These are phyloP conservation scores for Skeletonema costatum DNA, from an alignment of 108 stramenopile genomes.

Conservation along the genomic window DNA sequence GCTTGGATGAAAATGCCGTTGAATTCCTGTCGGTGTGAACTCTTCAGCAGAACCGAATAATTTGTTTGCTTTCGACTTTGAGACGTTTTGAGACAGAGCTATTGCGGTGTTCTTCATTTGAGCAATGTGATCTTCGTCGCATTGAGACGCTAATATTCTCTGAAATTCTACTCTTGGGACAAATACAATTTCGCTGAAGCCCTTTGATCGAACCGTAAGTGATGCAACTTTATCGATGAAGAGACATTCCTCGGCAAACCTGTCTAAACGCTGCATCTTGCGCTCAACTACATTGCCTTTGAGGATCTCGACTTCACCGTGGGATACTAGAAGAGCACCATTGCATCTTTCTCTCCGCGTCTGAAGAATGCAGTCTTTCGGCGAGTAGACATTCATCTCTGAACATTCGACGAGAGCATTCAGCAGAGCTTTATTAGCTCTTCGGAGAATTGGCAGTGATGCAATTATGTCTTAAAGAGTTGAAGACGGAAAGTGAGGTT, in stretches of 20 bases:
- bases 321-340: conserved; percentile 36
- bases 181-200: conserved; percentile 44
- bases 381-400: conserved; percentile 46
- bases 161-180: conserved; percentile 40
- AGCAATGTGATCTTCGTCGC: conserved; percentile 34
- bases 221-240: conserved; percentile 28
- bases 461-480: conserved; percentile 28
- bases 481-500: background rate
- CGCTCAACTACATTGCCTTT: conserved; percentile 37
- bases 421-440: conserved; percentile 47
- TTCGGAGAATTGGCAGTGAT: conserved; percentile 38
- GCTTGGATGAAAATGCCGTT: conserved; percentile 34
- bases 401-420: conserved; percentile 49
- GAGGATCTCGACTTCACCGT: conserved; percentile 42
- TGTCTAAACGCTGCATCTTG: conserved; percentile 46
- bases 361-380: conserved; percentile 52
- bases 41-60: conserved; percentile 49
- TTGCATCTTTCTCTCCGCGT: conserved; percentile 23
- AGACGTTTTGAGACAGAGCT: conserved; percentile 16
- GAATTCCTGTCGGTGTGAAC: conserved; percentile 18
- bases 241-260: conserved; percentile 44
- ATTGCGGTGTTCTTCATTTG: conserved; percentile 36
- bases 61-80: conserved; percentile 44
- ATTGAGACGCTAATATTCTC: conserved; percentile 38
- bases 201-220: conserved; percentile 33